Evolutionary conservation across 2,329 filamentous ascomycete species (phyloP).

Genomic region (Aspergillus sp.): DNA sequence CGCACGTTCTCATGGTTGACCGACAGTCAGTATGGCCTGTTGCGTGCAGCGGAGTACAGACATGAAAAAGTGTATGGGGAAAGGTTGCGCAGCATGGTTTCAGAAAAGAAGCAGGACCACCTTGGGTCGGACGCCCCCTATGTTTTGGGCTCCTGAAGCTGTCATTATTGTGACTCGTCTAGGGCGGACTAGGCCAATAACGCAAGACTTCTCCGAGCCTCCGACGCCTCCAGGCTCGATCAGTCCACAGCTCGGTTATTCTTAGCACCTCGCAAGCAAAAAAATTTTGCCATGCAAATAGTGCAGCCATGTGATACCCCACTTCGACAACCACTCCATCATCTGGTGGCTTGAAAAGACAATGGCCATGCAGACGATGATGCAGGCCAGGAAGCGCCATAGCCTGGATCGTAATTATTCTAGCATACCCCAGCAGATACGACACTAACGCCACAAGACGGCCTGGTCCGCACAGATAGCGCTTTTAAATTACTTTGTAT

Average conservation of each 20-base stretch:
- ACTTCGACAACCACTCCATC: constrained; percentile 1
- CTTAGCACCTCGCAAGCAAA: not conserved
- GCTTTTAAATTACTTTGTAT: no score
- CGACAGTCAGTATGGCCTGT: not conserved
- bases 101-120: constrained; percentile 5
- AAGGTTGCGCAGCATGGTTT: constrained; percentile 7
- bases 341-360: constrained; percentile 1
- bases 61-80: not conserved
- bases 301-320: constrained; percentile 13
- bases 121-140: not conserved
- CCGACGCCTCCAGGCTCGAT: not conserved
- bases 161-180: constrained; percentile 1
- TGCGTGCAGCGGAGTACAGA: not conserved
- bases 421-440: not conserved
- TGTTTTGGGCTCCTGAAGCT: constrained; percentile 3
- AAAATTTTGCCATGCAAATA: constrained; percentile 6
- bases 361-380: not conserved
- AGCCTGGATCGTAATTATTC: not conserved
- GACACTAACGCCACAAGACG: not conserved
- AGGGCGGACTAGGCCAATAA: constrained; percentile 1
- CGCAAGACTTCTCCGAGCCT: not conserved
- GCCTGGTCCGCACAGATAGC: not conserved
- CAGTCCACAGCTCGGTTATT: constrained; percentile 4
- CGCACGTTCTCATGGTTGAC: not conserved
- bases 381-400: constrained; percentile 2